Percentiles rank a stretch among this genome's conserved stretches.
phyloP scores from a whole-genome alignment of 2,329 filamentous ascomycete genomes.

The Ophiostoma australiae region DNA sequence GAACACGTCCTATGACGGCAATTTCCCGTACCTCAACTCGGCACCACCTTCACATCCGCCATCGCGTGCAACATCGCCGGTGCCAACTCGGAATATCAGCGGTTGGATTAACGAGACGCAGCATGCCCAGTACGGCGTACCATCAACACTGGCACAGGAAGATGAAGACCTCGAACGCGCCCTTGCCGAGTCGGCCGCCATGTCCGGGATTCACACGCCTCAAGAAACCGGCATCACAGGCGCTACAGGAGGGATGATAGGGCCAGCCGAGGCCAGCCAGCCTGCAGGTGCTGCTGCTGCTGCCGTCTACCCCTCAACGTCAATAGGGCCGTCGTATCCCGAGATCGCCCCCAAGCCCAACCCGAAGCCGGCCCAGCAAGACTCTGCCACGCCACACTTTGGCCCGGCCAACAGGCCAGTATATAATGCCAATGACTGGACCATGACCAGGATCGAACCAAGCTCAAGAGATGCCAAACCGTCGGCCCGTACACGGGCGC shows the following conservation, averaged over 20 bases:
- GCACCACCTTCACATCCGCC: slow-evolving; percentile 57
- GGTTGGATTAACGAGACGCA: slow-evolving; percentile 42
- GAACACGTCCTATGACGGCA: not conserved
- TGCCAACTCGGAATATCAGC: slow-evolving; percentile 44
- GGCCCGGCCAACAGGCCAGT: slow-evolving; percentile 54
- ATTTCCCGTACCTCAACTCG: slow-evolving; percentile 24
- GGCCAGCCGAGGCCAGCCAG: not conserved
- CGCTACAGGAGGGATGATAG: slow-evolving; percentile 31
- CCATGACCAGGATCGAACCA: slow-evolving; percentile 47
- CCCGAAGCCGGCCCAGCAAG: not conserved
- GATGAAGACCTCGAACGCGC: slow-evolving; percentile 55
- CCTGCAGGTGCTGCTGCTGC: not conserved
- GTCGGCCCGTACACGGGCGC: slow-evolving; percentile 42
- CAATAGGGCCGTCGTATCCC: not conserved
- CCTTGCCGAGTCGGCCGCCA: slow-evolving; percentile 51
- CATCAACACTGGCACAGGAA: slow-evolving; percentile 38
- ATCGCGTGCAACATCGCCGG: slow-evolving; percentile 54
- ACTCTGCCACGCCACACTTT: slow-evolving; percentile 44
- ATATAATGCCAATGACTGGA: slow-evolving; percentile 55
- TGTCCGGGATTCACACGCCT: slow-evolving; percentile 43
- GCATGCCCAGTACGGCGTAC: not conserved
- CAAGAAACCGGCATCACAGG: slow-evolving; percentile 49
- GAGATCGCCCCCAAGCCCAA: not conserved
- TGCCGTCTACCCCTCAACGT: not conserved
- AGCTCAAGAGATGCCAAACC: slow-evolving; percentile 39